Conservation (phyloP, 2,329 filamentous ascomycete genomes). For the Teratosphaeriaceae sp. region DNA sequence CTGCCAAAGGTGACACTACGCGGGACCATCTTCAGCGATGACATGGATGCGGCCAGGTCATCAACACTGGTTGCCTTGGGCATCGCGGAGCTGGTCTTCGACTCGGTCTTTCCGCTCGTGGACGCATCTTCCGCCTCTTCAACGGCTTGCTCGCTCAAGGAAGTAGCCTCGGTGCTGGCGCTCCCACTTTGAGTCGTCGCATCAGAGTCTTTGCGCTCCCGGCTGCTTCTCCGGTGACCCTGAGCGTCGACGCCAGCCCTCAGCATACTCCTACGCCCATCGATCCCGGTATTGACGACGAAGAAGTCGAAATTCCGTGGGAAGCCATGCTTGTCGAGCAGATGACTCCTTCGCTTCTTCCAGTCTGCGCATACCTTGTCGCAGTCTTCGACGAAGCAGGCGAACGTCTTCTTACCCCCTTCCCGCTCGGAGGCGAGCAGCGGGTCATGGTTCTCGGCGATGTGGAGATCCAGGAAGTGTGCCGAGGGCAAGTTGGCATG, state of each 20-base stretch:
- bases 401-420: slow-evolving; percentile 82
- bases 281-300: slow-evolving; percentile 83
- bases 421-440: slow-evolving; percentile 65
- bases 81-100: neutral
- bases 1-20: slow-evolving; percentile 16
- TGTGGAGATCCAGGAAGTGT: slow-evolving; percentile 74
- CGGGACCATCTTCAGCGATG: slow-evolving; percentile 20
- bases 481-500: slow-evolving; percentile 80
- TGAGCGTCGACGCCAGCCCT: slow-evolving; percentile 41
- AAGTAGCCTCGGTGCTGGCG: slow-evolving; percentile 3
- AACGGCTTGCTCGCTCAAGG: neutral
- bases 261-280: slow-evolving; percentile 73
- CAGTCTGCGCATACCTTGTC: slow-evolving; percentile 76
- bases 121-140: neutral
- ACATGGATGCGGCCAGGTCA: slow-evolving; percentile 14
- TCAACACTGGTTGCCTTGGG: slow-evolving; percentile 8
- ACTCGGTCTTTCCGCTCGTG: neutral
- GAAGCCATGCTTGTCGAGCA: slow-evolving; percentile 92
- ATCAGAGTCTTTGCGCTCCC: slow-evolving; percentile 15
- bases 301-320: slow-evolving; percentile 80
- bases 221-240: slow-evolving; percentile 27
- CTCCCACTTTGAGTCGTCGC: slow-evolving; percentile 1
- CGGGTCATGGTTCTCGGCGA: slow-evolving; percentile 86
- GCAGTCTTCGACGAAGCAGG: slow-evolving; percentile 85
- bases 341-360: slow-evolving; percentile 77